phyloP scores from a whole-genome alignment of 164 flowering plant species.

The Protea cynaroides region DNA sequence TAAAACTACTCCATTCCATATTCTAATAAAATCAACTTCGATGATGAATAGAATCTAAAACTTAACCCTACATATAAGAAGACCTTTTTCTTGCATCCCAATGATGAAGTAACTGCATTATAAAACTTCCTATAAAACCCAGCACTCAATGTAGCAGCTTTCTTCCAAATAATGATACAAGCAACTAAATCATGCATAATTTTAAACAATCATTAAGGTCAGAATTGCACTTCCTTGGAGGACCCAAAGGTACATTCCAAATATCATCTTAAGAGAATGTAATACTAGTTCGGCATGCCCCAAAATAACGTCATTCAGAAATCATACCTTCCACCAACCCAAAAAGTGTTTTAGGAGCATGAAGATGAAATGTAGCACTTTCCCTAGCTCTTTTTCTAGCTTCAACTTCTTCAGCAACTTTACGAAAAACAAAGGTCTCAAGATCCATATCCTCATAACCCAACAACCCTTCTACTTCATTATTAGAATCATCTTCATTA shows the following conservation, averaged over 20 bases:
- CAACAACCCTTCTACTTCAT: conserved; percentile 35
- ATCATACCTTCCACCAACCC: conserved; percentile 58
- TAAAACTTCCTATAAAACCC: no score
- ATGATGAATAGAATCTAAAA: no score
- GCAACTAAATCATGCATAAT: neutral
- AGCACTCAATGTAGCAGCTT: no score
- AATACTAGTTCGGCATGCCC: neutral
- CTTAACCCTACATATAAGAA: no score
- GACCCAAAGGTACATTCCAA: no score
- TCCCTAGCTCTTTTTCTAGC: conserved; percentile 39
- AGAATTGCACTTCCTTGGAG: no score
- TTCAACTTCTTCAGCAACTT: conserved; percentile 49
- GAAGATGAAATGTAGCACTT: conserved; percentile 56
- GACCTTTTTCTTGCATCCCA: no score
- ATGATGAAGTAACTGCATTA: no score
- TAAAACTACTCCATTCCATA: no score
- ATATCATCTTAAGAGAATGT: neutral
- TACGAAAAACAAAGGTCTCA: conserved; percentile 45
- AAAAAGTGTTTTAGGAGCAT: conserved; percentile 45
- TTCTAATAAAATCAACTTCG: no score
- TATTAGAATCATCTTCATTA: conserved; percentile 39
- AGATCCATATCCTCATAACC: conserved; percentile 69
- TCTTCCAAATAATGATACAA: no score
- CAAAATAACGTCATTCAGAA: neutral
- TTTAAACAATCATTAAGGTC: no score